These are phyloP conservation scores for Cercophora samala DNA, from an alignment of 495 filamentous ascomycete genomes.

Conservation along the genomic window DNA sequence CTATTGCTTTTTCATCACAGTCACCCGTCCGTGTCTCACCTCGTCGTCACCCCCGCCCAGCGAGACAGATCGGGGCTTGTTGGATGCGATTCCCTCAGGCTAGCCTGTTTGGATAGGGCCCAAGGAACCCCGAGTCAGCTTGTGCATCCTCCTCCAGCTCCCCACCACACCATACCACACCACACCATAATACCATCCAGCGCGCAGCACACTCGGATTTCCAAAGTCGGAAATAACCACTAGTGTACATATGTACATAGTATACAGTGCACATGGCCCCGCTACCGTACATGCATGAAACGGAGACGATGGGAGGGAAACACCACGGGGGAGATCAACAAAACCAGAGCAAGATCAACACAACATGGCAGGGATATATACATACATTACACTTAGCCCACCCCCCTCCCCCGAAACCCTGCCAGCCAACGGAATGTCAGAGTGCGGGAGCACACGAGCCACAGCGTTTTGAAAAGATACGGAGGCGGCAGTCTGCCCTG, in stretches of 20 bases:
- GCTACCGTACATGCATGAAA: too few relatives aligned
- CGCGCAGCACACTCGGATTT: neutral
- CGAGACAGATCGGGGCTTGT: slow-evolving; percentile 5
- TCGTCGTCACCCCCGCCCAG: neutral
- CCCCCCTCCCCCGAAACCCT: too few relatives aligned
- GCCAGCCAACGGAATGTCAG: neutral
- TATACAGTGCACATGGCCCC: too few relatives aligned
- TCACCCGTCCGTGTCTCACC: slow-evolving; percentile 3
- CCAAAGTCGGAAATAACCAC: neutral
- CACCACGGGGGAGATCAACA: neutral
- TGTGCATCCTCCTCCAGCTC: neutral
- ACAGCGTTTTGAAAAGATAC: too few relatives aligned
- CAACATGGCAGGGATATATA: neutral
- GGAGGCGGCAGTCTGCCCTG: slow-evolving; percentile 9
- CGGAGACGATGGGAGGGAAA: neutral
- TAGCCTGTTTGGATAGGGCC: slow-evolving; percentile 1
- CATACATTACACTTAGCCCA: neutral
- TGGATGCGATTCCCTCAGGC: neutral
- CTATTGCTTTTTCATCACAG: slow-evolving; percentile 5
- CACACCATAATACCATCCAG: too few relatives aligned
- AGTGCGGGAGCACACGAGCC: neutral
- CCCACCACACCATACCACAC: neutral
- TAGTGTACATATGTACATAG: too few relatives aligned
- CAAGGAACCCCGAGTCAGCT: neutral
- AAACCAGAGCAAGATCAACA: too few relatives aligned